Evolutionary conservation across 257 asterid species (phyloP).

Genomic region (Anisodus acutangulus): DNA sequence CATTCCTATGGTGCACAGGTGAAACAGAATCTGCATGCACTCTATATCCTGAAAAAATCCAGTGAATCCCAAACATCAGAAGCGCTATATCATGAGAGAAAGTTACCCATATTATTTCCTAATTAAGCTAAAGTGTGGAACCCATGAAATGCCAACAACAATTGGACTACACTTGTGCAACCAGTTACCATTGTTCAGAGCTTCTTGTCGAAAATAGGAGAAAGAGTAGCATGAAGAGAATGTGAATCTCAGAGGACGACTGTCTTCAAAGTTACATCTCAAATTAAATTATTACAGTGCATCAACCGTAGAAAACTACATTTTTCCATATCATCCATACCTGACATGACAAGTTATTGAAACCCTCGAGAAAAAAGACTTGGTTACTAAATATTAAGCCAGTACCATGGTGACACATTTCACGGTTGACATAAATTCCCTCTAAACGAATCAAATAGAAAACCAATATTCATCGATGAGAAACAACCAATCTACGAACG

Average conservation of each 20-base stretch:
- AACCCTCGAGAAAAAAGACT: conserved; percentile 34
- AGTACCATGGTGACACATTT: conserved; percentile 34
- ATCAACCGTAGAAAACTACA: conserved; percentile 41
- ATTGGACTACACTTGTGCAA: conserved; percentile 51
- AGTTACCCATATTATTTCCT: conserved; percentile 55
- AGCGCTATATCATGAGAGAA: conserved; percentile 55
- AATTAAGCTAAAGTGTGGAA: conserved; percentile 52
- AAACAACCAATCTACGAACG: conserved; percentile 30
- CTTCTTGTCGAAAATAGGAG: conserved; percentile 51
- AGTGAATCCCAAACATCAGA: conserved; percentile 64
- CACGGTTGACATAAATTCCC: conserved; percentile 24
- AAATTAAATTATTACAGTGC: conserved; percentile 26
- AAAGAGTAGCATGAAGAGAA: conserved; percentile 34
- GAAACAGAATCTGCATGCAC: conserved; percentile 79
- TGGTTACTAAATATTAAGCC: conserved; percentile 38
- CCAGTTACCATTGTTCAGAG: conserved; percentile 48
- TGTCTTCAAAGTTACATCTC: conserved; percentile 41
- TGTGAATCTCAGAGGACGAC: conserved; percentile 40
- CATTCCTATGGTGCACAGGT: conserved; percentile 72
- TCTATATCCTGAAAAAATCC: conserved; percentile 91
- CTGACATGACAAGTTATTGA: conserved; percentile 37
- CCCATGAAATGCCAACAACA: conserved; percentile 52
- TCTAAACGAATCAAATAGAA: conserved; percentile 23
- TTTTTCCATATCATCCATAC: conserved; percentile 39
- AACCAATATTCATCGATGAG: conserved; percentile 31